Evolutionary conservation across 495 filamentous ascomycete species (phyloP).

Genomic region (Penicillium psychrofluorescens): DNA sequence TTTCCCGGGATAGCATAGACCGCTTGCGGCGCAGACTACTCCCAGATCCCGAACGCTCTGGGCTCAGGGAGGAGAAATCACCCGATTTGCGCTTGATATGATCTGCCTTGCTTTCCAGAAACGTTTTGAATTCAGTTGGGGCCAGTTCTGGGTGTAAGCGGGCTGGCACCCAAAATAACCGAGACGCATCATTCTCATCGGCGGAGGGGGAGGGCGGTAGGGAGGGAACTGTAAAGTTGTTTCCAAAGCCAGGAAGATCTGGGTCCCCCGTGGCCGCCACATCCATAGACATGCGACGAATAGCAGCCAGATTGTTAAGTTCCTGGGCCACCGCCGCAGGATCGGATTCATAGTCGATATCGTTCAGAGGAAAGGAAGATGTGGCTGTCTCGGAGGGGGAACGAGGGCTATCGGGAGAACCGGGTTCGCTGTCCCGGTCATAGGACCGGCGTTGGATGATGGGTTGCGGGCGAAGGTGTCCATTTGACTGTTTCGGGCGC

Average conservation of each 20-base stretch:
- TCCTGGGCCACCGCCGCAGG: conserved; percentile 92
- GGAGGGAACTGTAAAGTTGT: conserved; percentile 55
- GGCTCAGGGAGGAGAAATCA: conserved; percentile 55
- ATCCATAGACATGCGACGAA: conserved; percentile 98
- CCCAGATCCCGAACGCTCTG: conserved; percentile 52
- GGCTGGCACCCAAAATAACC: conserved; percentile 93
- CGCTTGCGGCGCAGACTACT: conserved; percentile 75
- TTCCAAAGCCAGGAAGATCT: conserved; percentile 79
- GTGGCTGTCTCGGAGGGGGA: conserved; percentile 61
- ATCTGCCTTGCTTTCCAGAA: conserved; percentile 86
- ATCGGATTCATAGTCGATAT: conserved; percentile 87
- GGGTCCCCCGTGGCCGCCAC: conserved; percentile 86
- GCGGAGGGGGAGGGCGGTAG: conserved; percentile 62
- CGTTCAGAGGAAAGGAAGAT: conserved; percentile 75
- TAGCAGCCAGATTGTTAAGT: conserved; percentile 87
- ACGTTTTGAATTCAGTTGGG: conserved; percentile 93
- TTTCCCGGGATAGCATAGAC: conserved; percentile 90
- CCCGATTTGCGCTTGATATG: conserved; percentile 79
- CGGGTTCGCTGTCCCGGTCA: conserved; percentile 42
- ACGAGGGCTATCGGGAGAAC: conserved; percentile 53
- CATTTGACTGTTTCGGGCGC: conserved; percentile 27
- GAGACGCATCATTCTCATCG: conserved; percentile 81
- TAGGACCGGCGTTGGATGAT: conserved; percentile 33
- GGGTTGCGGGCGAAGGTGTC: conserved; percentile 31
- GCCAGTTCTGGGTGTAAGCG: conserved; percentile 91